Evolutionary conservation across 352 stramenopile species (phyloP).

Genomic region (Phytopythium ostracodes): DNA sequence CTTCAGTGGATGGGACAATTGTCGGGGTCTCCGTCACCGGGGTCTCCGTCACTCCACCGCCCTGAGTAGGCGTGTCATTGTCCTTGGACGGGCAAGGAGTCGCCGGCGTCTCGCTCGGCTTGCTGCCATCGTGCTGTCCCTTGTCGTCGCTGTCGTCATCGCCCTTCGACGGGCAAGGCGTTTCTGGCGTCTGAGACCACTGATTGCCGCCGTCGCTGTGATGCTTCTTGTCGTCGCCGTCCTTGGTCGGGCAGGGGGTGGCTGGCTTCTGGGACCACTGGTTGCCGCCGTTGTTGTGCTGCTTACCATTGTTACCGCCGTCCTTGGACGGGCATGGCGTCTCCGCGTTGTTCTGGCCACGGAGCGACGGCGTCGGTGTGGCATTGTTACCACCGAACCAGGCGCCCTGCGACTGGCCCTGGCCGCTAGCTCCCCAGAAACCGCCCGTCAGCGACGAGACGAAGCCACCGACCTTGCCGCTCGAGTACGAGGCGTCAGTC

Average conservation of each 20-base stretch:
- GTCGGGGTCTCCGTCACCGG: not conserved
- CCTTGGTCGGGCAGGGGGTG: not conserved
- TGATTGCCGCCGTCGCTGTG: not conserved
- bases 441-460: not conserved
- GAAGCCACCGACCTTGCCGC: constrained; percentile 3
- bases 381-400: not conserved
- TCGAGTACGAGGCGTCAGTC: not conserved
- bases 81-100: not conserved
- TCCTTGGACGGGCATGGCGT: constrained; percentile 4
- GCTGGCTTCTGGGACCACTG: not conserved
- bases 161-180: constrained; percentile 2
- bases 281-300: not conserved
- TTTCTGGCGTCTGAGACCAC: not conserved
- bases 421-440: not conserved
- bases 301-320: not conserved
- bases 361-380: not conserved
- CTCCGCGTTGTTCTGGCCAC: not conserved
- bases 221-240: not conserved
- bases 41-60: not conserved
- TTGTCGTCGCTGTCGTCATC: constrained; percentile 1
- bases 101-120: not conserved
- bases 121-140: not conserved
- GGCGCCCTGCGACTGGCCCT: not conserved
- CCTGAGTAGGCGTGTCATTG: not conserved
- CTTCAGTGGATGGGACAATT: not conserved